These are phyloP conservation scores for Carex pumila DNA, from an alignment of 176 grass and related monocot species.

Conservation along the genomic window DNA sequence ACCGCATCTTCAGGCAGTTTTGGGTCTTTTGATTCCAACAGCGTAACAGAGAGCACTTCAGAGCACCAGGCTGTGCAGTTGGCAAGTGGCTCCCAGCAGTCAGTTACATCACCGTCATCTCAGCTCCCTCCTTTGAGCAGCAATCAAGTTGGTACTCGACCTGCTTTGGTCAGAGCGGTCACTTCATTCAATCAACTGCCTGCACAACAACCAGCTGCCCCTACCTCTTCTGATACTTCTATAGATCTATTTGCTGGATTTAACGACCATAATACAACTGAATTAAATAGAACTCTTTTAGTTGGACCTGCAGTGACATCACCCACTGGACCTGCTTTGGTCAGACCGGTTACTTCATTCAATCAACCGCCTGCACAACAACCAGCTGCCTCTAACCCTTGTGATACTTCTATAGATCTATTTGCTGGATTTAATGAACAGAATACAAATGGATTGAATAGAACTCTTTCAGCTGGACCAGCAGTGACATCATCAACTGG, in stretches of 20 bases:
- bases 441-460: not conserved
- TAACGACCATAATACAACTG: slow-evolving; percentile 4
- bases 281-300: not conserved
- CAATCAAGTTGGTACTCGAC: not conserved
- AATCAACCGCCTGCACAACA: slow-evolving; percentile 34
- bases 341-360: slow-evolving; percentile 28
- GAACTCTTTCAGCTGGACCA: not conserved
- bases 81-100: slow-evolving; percentile 30
- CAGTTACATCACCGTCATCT: slow-evolving; percentile 30
- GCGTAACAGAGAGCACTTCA: slow-evolving; percentile 27
- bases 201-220: slow-evolving; percentile 23
- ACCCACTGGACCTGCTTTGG: not conserved
- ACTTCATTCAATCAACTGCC: slow-evolving; percentile 35
- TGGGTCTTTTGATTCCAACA: slow-evolving; percentile 64
- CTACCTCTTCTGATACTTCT: not conserved
- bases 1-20: slow-evolving; percentile 78
- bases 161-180: slow-evolving; percentile 8
- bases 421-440: slow-evolving; percentile 19
- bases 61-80: slow-evolving; percentile 18
- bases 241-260: slow-evolving; percentile 15
- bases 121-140: slow-evolving; percentile 18
- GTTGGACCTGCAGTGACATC: not conserved
- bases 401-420: slow-evolving; percentile 1
- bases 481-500: not conserved
- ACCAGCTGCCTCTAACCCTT: not conserved